These are phyloP conservation scores for Phytophthora citrophthora DNA, from an alignment of 352 stramenopile genomes.

Conservation along the genomic window DNA sequence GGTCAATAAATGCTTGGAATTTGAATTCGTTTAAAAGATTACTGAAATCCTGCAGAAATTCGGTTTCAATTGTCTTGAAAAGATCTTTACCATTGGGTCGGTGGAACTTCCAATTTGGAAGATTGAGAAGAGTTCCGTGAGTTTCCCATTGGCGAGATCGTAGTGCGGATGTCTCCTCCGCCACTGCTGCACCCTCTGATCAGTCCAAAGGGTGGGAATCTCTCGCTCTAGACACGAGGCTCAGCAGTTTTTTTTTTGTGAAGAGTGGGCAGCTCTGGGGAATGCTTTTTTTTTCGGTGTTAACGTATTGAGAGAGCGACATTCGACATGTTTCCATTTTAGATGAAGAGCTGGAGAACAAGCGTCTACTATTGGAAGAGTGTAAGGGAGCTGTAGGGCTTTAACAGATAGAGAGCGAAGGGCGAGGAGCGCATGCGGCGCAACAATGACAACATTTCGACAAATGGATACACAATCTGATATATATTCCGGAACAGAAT, in stretches of 20 bases:
- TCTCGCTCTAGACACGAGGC: conserved; percentile 62
- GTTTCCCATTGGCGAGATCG: conserved; percentile 77
- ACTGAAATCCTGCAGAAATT: background rate
- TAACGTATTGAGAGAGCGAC: conserved; percentile 22
- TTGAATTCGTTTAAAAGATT: conserved; percentile 51
- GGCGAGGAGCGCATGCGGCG: background rate
- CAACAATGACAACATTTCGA: background rate
- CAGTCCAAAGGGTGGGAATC: conserved; percentile 69
- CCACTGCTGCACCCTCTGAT: conserved; percentile 48
- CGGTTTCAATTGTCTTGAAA: conserved; percentile 3
- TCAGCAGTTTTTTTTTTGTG: conserved; percentile 69
- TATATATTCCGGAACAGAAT: too few relatives aligned
- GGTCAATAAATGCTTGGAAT: conserved; percentile 71
- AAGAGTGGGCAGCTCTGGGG: conserved; percentile 39
- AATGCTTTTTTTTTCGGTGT: conserved; percentile 9
- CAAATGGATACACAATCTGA: too few relatives aligned
- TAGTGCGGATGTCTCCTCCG: conserved; percentile 72
- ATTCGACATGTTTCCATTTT: background rate
- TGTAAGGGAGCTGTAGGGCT: background rate
- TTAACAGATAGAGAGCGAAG: background rate
- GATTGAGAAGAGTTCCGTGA: conserved; percentile 70
- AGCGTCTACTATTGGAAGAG: background rate
- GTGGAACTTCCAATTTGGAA: conserved; percentile 35
- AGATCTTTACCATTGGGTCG: conserved; percentile 47
- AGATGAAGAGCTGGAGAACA: background rate